Evolutionary conservation across 2,329 filamentous ascomycete species (phyloP), one percentile per base, ranked within the genome.

Genomic region (Ceratocystis huliohia): DNA sequence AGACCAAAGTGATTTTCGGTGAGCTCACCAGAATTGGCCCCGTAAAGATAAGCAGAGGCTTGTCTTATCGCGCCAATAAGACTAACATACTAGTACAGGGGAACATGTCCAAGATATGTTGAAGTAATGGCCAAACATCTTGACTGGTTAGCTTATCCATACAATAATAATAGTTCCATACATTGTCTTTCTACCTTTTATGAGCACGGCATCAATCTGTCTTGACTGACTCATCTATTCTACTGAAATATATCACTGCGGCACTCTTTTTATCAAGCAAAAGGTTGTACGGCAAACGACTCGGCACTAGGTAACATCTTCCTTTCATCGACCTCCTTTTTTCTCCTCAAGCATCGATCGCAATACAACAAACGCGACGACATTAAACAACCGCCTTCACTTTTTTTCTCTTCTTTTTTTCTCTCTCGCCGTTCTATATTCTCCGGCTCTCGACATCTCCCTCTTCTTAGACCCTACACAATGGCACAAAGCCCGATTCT

Each of bases 401-500:
- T n/a, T 53, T 53, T 20, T 59, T 37, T 2, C 5, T 3, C 15
- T 8, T 33, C 17, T 59, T n/a, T 2, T 13, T 59, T 37, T 10
- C 2, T 57, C 37, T 37, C 37, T 15, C 37, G 13, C 13, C 37
- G 1, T 5, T 41, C 37, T 15, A 15, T 41, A 41, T 41, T 41
- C 4, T 41, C 13, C 15, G 8, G 7, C 17, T 10, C 25, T 37
- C 56, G 30, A 59, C 28, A 37, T 15, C 13, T 15, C 33, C 15
- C 41, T 30, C 4, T 6, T 45, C 15, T 25, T 3, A 13, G 28
- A n/a, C 20, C 30, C 37, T 50, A 48, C 48, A 66, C 61, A 15
- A 68, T 68, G 66, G 64, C 66, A 64, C 66, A 68, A 64, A 68
- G 66, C 53, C 64, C 66, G 50, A 25, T 65, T 53, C 61, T 68